Evolutionary conservation across 495 filamentous ascomycete genomes (phyloP).

Genomic region (Penicillium coffeae): DNA sequence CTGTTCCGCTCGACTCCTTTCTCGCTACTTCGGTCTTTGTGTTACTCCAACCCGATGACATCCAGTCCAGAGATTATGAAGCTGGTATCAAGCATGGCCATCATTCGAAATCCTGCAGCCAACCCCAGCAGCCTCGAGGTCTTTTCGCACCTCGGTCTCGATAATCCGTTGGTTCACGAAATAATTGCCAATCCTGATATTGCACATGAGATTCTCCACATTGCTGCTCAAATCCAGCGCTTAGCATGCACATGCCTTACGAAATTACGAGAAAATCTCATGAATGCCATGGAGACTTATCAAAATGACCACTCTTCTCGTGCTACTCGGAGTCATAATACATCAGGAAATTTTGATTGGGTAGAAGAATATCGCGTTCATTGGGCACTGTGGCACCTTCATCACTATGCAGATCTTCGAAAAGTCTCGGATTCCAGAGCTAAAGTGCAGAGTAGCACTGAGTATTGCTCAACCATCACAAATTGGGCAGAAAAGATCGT

Average conservation of each 20-base stretch:
- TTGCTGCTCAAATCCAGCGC: not conserved
- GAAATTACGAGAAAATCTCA: not conserved
- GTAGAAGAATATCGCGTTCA: not conserved
- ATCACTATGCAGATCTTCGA: not conserved
- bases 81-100: not conserved
- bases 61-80: not conserved
- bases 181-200: not conserved
- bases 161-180: not conserved
- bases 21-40: conserved; percentile 2
- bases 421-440: not conserved
- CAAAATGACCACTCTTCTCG: not conserved
- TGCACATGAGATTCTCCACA: not conserved
- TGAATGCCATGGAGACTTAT: not conserved
- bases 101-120: not conserved
- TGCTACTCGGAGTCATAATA: not conserved
- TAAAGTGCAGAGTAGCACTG: not conserved
- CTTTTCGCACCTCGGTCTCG: not conserved
- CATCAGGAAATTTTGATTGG: not conserved
- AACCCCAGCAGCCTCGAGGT: not conserved
- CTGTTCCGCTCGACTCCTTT: not conserved
- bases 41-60: not conserved
- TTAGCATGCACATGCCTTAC: not conserved
- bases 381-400: not conserved
- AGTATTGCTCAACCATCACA: too few relatives aligned
- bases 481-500: too few relatives aligned